A percentile compares a stretch with the other conserved stretches of the same genome.
These are phyloP conservation scores for Penicillium robsamsonii DNA, from an alignment of 495 filamentous ascomycete species.

Conservation along the genomic window DNA sequence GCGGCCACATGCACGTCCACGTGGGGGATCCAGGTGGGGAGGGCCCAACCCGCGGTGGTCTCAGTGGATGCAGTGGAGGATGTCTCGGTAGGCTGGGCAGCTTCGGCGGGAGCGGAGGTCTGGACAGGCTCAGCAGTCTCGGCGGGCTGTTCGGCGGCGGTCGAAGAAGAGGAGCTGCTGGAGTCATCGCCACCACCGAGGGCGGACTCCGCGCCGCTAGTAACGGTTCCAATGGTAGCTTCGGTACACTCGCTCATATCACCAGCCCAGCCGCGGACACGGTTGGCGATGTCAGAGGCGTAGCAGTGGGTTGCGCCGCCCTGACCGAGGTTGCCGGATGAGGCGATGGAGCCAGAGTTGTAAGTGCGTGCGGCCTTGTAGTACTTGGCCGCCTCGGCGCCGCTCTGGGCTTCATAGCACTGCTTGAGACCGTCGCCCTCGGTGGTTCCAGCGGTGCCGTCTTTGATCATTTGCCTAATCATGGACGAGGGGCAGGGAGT, in stretches of 20 bases:
- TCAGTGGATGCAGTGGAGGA: neutral
- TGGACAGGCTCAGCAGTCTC: constrained; percentile 6
- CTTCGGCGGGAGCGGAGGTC: neutral
- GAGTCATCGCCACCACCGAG: constrained; percentile 9
- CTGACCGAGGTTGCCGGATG: constrained; percentile 45
- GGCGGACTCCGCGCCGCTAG: constrained; percentile 6
- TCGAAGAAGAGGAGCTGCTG: constrained; percentile 11
- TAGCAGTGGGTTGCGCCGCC: constrained; percentile 57
- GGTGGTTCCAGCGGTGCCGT: constrained; percentile 43
- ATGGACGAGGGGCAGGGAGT: constrained; percentile 45
- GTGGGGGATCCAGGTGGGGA: neutral
- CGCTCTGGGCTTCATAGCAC: constrained; percentile 30
- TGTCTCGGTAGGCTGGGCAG: neutral
- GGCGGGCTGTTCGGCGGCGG: constrained; percentile 11
- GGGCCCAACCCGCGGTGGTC: neutral
- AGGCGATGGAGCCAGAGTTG: constrained; percentile 54
- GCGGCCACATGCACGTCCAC: constrained; percentile 1
- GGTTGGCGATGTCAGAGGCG: constrained; percentile 56
- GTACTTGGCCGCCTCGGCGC: constrained; percentile 35
- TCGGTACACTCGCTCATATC: constrained; percentile 25
- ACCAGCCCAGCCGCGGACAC: constrained; percentile 49
- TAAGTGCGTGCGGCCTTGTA: constrained; percentile 55
- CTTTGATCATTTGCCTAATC: constrained; percentile 50
- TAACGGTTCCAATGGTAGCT: constrained; percentile 14
- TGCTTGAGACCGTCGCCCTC: constrained; percentile 44